Evolutionary conservation across 2,329 filamentous ascomycete species (phyloP), one percentile per base, ranked within the genome.

Genomic region (Pleoardoris graminearum): DNA sequence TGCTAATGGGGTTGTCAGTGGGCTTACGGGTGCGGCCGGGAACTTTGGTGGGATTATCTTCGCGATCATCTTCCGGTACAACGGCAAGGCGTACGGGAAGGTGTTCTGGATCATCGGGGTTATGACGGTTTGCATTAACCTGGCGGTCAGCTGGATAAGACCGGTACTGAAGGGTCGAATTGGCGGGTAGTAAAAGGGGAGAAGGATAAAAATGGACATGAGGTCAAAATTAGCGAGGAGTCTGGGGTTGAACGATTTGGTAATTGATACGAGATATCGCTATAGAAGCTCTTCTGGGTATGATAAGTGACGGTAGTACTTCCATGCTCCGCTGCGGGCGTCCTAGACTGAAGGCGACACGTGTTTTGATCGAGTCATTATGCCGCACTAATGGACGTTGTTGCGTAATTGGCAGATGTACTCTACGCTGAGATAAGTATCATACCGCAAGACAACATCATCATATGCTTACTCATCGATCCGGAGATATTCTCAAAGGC

Each of bases 31-130:
- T 3, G 90, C 88, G 0, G 78, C 82, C n/a, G 91, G 91, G 0
- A 96, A 96, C 63, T 71, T 96, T 5, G 91, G 91, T 1, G 91
- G 91, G 4, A 85, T 96, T 37, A 70, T 94, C 25, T 95, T 93
- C 66, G 87, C 90, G 12, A 83, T 94, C 65, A 83, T 90, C 63
- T 95, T 92, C 77, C 78, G 90, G 43, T 93, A 91, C 71, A 77
- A 82, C 38, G 85, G 84, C 1, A 82, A 76, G 10, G 74, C 87
- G 62, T 94, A 90, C 66, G 83, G 78, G 6, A 85, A 79, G 72
- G 83, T 83, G 0, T 82, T 94, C 56, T 93, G 88, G 88, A 86
- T 94, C 48, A 90, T 93, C 65, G 91, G 91, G 1, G 76, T 85
- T 16, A 84, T 95, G 14, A 84, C 83, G 56, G 83, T 95, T 53